These are phyloP conservation scores for Pelargonium citronellum DNA, from an alignment of 441 rosid species.

Conservation along the genomic window DNA sequence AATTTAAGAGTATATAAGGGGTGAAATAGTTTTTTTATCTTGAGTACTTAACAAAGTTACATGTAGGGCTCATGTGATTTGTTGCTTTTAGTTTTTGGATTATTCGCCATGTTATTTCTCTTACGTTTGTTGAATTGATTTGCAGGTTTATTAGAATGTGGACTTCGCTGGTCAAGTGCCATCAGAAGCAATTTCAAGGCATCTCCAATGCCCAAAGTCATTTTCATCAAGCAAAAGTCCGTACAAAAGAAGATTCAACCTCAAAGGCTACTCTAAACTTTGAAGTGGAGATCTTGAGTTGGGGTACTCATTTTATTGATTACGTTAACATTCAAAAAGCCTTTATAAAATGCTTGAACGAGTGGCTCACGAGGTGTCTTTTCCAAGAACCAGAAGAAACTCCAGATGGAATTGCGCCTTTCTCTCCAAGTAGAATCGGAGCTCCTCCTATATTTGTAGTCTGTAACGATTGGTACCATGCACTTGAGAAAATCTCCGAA, in stretches of 20 bases:
- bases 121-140: background rate
- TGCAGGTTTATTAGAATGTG: constrained; percentile 38
- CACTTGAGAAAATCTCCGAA: constrained; percentile 31
- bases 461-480: constrained; percentile 35
- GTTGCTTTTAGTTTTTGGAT: background rate
- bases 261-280: constrained; percentile 30
- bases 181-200: constrained; percentile 34
- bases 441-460: constrained; percentile 37
- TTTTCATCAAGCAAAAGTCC: constrained; percentile 21
- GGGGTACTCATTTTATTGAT: constrained; percentile 28
- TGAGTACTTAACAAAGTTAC: no score
- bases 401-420: constrained; percentile 15
- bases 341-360: constrained; percentile 32
- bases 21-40: no score
- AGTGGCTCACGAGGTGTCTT: constrained; percentile 39
- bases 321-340: constrained; percentile 35
- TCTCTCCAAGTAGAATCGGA: constrained; percentile 27
- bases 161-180: constrained; percentile 34
- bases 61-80: no score
- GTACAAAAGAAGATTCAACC: constrained; percentile 18
- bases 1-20: no score
- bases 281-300: constrained; percentile 27
- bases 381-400: constrained; percentile 27
- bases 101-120: background rate
- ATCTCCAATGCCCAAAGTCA: constrained; percentile 24